phyloP scores from a whole-genome alignment of 805 yeast species.

The Debaryomyces hansenii region DNA sequence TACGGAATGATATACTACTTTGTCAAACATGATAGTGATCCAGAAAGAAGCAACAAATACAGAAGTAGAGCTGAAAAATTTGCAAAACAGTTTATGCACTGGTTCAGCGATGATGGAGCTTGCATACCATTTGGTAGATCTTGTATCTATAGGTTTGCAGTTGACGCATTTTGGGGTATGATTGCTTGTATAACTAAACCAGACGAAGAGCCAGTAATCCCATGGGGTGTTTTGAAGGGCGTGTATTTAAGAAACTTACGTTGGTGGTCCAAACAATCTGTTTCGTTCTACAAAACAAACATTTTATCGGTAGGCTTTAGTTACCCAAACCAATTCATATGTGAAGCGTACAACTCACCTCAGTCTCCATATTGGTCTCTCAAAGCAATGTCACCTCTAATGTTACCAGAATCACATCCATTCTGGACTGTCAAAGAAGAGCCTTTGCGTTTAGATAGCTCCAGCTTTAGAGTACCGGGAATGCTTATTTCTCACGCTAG shows the following conservation, averaged over 20 bases:
- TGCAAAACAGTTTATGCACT: constrained; percentile 21
- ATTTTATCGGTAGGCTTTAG: constrained; percentile 11
- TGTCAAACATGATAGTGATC: constrained; percentile 11
- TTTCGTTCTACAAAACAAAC: constrained; percentile 5
- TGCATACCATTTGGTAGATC: constrained; percentile 12
- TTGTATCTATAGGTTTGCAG: constrained; percentile 11
- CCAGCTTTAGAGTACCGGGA: constrained; percentile 5
- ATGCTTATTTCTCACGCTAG: constrained; percentile 8
- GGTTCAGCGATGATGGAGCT: constrained; percentile 15
- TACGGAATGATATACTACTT: constrained; percentile 22
- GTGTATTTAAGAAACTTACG: constrained; percentile 6
- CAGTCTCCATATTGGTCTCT: constrained; percentile 15
- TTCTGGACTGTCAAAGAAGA: constrained; percentile 9
- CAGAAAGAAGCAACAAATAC: constrained; percentile 11
- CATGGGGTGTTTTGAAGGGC: constrained; percentile 11
- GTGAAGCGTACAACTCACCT: constrained; percentile 12
- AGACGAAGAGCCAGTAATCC: constrained; percentile 4
- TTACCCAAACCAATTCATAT: constrained; percentile 12
- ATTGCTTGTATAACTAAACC: constrained; percentile 6
- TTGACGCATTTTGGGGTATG: constrained; percentile 12
- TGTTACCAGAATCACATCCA: constrained; percentile 9
- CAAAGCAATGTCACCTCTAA: constrained; percentile 9
- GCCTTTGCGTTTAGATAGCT: constrained; percentile 3
- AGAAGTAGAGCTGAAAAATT: constrained; percentile 16
- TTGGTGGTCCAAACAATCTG: constrained; percentile 13